Evolutionary conservation across 129 eudicot genomes (phyloP).

Genomic region (Flaveria sonorensis): DNA sequence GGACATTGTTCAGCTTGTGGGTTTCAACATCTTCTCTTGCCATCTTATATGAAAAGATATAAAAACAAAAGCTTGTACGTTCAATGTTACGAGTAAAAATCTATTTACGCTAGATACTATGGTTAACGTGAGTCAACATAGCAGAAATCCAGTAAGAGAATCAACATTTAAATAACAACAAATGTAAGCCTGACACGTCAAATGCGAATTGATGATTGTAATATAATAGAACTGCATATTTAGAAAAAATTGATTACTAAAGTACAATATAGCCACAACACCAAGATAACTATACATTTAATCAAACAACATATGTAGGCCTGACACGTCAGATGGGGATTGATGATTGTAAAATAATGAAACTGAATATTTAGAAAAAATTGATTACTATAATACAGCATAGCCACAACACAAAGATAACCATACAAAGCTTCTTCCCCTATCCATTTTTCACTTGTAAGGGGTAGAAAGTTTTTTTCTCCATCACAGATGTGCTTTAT

Average conservation of each 20-base stretch:
- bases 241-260: no score
- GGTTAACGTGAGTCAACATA: neutral
- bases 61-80: neutral
- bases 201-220: neutral
- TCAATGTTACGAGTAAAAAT: neutral
- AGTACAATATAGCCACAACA: neutral
- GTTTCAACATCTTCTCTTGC: neutral
- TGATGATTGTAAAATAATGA: neutral
- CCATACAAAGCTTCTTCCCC: constrained; percentile 1
- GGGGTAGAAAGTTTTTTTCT: neutral
- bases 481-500: constrained; percentile 3
- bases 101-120: neutral
- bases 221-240: neutral
- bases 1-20: neutral
- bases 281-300: neutral
- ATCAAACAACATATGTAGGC: neutral
- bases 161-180: neutral
- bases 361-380: neutral
- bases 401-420: neutral
- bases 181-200: neutral
- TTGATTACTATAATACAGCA: no score
- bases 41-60: constrained; percentile 4
- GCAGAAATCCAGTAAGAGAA: constrained; percentile 4
- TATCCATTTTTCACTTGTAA: constrained; percentile 10
- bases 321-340: neutral